Evolutionary conservation across 1,284 basidiomycete genomes (phyloP).

Genomic region (Kwoniella shivajii): DNA sequence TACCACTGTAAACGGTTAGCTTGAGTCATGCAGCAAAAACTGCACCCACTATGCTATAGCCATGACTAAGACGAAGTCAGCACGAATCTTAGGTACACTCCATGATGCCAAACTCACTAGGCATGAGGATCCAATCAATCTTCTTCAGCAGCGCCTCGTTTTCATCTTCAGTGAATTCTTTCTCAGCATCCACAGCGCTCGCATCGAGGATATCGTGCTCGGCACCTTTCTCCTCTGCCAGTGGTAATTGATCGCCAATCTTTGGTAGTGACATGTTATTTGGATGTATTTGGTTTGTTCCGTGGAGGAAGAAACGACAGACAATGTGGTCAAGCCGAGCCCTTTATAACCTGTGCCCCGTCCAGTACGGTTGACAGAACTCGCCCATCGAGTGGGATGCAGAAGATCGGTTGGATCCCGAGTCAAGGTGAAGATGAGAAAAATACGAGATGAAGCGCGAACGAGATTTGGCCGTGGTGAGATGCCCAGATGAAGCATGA

Average conservation of each 20-base stretch:
- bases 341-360: too few relatives aligned
- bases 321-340: too few relatives aligned
- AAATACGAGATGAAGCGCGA: too few relatives aligned
- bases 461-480: too few relatives aligned
- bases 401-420: too few relatives aligned
- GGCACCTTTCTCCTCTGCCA: not conserved
- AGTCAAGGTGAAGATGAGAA: too few relatives aligned
- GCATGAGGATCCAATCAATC: constrained; percentile 11
- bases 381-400: too few relatives aligned
- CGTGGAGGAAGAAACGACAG: not conserved
- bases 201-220: not conserved
- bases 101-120: not conserved
- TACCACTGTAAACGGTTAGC: constrained; percentile 5
- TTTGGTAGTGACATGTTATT: not conserved
- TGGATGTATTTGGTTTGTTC: not conserved
- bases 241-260: not conserved
- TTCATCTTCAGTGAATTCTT: constrained; percentile 6
- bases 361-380: too few relatives aligned
- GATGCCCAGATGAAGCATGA: too few relatives aligned
- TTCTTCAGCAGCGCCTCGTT: constrained; percentile 7
- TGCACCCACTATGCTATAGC: constrained; percentile 7
- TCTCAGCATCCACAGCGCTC: constrained; percentile 5
- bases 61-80: constrained; percentile 5
- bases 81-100: not conserved
- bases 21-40: too few relatives aligned